phyloP scores from a whole-genome alignment of 805 yeast genomes.

The Teunomyces gatunensis region DNA sequence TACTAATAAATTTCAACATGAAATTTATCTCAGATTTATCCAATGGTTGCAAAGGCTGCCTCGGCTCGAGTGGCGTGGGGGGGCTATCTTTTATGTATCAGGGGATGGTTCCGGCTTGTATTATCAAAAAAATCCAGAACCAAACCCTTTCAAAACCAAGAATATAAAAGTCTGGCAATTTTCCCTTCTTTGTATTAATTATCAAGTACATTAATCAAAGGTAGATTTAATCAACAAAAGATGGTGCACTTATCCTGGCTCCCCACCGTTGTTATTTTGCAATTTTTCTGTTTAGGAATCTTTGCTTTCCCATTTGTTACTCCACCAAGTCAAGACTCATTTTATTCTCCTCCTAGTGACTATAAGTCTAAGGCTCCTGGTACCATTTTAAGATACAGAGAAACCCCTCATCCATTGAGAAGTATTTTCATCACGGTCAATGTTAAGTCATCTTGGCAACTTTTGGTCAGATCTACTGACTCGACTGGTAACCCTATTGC shows the following conservation, averaged over 20 bases:
- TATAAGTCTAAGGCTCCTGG: constrained; percentile 20
- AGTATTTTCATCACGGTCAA: constrained; percentile 17
- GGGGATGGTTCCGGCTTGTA: too few species aligned
- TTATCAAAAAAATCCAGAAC: too few species aligned
- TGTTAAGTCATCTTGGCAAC: constrained; percentile 17
- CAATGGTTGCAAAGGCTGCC: too few species aligned
- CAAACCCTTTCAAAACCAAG: too few species aligned
- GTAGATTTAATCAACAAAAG: neutral
- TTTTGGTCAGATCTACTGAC: constrained; percentile 21
- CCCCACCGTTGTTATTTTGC: neutral
- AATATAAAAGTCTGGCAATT: neutral
- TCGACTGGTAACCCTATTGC: constrained; percentile 18
- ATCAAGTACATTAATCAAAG: neutral
- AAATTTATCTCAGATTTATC: too few species aligned
- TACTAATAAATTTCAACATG: too few species aligned
- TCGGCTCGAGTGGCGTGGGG: too few species aligned
- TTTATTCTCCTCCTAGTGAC: constrained; percentile 23
- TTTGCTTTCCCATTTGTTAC: neutral
- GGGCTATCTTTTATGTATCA: too few species aligned
- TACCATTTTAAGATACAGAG: constrained; percentile 20
- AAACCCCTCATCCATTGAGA: constrained; percentile 17
- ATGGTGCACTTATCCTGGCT: neutral
- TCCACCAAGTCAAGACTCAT: constrained; percentile 16
- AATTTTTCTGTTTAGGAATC: neutral
- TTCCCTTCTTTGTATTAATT: neutral